Evolutionary conservation across 1,284 basidiomycete genomes (phyloP).

Genomic region (Sanghuangporus sanghuang): DNA sequence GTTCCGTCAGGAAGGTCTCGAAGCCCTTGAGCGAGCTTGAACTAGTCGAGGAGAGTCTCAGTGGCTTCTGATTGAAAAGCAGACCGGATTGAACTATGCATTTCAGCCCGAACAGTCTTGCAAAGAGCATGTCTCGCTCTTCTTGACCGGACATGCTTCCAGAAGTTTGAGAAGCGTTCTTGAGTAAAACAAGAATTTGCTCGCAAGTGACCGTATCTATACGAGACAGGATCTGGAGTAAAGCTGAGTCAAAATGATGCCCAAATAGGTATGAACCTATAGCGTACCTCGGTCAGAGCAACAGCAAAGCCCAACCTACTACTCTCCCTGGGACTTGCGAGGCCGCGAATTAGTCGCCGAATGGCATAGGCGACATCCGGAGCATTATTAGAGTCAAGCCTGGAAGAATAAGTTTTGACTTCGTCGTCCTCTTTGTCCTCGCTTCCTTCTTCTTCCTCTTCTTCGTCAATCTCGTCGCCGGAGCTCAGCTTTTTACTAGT

Average conservation of each 20-base stretch:
- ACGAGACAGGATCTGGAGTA: constrained; percentile 67
- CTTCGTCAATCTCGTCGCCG: constrained; percentile 41
- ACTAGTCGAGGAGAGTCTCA: constrained; percentile 45
- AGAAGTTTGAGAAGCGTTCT: constrained; percentile 63
- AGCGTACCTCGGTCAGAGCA: constrained; percentile 85
- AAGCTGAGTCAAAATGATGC: constrained; percentile 2
- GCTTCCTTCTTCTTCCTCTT: constrained; percentile 47
- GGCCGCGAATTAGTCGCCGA: constrained; percentile 76
- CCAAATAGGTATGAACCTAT: constrained; percentile 4
- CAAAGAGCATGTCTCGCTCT: constrained; percentile 89
- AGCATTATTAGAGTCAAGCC: constrained; percentile 64
- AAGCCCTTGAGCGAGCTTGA: constrained; percentile 60
- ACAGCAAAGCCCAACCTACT: constrained; percentile 94
- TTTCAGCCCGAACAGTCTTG: constrained; percentile 86
- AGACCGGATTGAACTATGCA: constrained; percentile 79
- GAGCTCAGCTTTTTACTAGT: constrained; percentile 33
- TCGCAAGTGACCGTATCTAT: constrained; percentile 75
- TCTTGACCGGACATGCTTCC: constrained; percentile 84
- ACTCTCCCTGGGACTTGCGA: constrained; percentile 90
- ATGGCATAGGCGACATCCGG: constrained; percentile 89
- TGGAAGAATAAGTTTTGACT: constrained; percentile 32
- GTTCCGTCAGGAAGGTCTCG: constrained; percentile 54
- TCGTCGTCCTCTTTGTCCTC: constrained; percentile 33
- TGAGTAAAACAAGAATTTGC: constrained; percentile 70
- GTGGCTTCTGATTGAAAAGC: constrained; percentile 54